These are phyloP conservation scores for Ophiostoma tasmaniense DNA, from an alignment of 2,329 filamentous ascomycete genomes.

Conservation along the genomic window DNA sequence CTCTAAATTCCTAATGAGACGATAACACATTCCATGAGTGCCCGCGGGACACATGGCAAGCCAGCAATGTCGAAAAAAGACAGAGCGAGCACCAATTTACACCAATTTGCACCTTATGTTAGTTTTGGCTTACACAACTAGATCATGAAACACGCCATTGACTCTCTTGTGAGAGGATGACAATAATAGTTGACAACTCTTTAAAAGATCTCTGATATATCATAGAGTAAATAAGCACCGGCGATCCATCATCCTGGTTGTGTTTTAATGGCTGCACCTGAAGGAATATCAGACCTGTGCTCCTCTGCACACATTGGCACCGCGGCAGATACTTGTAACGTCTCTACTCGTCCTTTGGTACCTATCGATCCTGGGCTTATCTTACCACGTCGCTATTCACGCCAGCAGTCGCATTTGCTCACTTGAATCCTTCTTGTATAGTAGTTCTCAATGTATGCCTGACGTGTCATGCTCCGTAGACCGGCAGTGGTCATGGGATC, in stretches of 20 bases:
- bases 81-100: background rate
- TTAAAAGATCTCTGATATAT: background rate
- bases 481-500: background rate
- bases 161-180: background rate
- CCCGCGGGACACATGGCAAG: background rate
- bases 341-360: background rate
- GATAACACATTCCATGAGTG: background rate
- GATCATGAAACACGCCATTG: background rate
- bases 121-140: background rate
- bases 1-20: background rate
- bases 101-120: background rate
- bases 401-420: background rate
- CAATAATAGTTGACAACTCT: background rate
- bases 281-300: background rate
- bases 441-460: background rate
- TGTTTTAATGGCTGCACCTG: background rate
- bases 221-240: background rate
- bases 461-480: slow-evolving; percentile 1
- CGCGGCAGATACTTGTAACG: background rate
- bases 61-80: background rate
- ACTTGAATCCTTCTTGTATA: background rate
- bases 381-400: background rate
- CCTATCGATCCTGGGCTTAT: background rate
- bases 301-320: background rate
- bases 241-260: background rate